Evolutionary conservation across 139 green algal genomes (phyloP).

Genomic region (Coelastrella sp.): DNA sequence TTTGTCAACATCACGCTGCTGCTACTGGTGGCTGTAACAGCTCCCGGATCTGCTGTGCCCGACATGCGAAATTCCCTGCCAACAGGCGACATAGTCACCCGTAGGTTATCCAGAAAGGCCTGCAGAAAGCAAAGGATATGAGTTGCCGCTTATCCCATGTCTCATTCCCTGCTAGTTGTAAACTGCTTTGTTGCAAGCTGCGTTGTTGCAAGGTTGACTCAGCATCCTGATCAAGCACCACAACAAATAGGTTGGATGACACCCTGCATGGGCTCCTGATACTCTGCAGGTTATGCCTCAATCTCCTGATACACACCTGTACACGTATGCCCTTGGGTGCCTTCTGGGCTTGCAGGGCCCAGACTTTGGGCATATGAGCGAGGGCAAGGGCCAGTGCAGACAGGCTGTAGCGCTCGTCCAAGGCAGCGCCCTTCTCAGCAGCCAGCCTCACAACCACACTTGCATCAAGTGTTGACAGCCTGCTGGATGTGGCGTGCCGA

Average conservation of each 20-base stretch:
- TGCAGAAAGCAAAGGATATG: neutral
- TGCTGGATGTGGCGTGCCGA: conserved; percentile 29
- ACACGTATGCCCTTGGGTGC: neutral
- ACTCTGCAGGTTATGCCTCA: too few species aligned
- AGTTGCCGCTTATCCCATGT: neutral
- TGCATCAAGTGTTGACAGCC: neutral
- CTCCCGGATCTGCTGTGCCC: neutral
- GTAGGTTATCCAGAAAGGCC: conserved; percentile 18
- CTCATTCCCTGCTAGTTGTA: neutral
- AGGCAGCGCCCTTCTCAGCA: conserved; percentile 7
- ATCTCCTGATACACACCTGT: neutral
- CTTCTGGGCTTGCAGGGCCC: conserved; percentile 12
- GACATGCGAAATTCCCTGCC: neutral
- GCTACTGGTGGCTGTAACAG: neutral
- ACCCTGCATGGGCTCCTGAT: too few species aligned
- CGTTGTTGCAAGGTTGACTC: neutral
- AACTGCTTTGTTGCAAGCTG: neutral
- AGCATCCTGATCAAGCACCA: neutral
- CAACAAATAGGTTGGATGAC: neutral
- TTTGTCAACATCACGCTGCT: too few species aligned
- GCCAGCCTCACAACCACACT: conserved; percentile 24
- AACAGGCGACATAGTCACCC: neutral
- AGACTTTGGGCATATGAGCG: conserved; percentile 32
- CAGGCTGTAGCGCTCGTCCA: conserved; percentile 36
- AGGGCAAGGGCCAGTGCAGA: conserved; percentile 29